Evolutionary conservation across 495 filamentous ascomycete genomes (phyloP).

Genomic region (Aspergillus nidulans): DNA sequence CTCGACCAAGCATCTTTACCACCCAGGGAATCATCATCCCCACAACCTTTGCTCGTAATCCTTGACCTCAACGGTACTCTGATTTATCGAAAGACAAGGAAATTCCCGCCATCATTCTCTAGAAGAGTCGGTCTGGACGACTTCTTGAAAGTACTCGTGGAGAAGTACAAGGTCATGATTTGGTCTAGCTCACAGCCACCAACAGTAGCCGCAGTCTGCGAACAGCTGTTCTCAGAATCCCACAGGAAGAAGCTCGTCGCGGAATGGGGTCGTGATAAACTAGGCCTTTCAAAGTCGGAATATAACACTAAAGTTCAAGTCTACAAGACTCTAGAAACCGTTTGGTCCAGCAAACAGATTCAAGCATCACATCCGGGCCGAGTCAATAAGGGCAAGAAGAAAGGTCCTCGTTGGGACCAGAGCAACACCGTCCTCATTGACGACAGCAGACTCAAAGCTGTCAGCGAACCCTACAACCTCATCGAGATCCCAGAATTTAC

Average conservation of each 20-base stretch:
- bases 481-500: slow-evolving; percentile 74
- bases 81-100: slow-evolving; percentile 57
- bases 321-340: slow-evolving; percentile 72
- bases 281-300: slow-evolving; percentile 59
- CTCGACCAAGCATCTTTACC: slow-evolving; percentile 33
- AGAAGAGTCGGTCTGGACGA: slow-evolving; percentile 54
- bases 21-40: slow-evolving; percentile 21
- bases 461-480: slow-evolving; percentile 77
- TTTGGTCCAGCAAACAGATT: slow-evolving; percentile 64
- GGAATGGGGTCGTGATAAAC: slow-evolving; percentile 74
- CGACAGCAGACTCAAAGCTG: slow-evolving; percentile 73
- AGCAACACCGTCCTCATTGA: slow-evolving; percentile 88
- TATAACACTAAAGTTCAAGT: slow-evolving; percentile 71
- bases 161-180: slow-evolving; percentile 71
- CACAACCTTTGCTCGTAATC: slow-evolving; percentile 64
- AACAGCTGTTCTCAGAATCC: slow-evolving; percentile 44
- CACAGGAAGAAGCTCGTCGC: slow-evolving; percentile 53
- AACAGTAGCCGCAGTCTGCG: slow-evolving; percentile 60
- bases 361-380: slow-evolving; percentile 39
- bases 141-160: slow-evolving; percentile 66
- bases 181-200: slow-evolving; percentile 79
- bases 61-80: slow-evolving; percentile 94
- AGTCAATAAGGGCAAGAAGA: not conserved
- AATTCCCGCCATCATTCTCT: slow-evolving; percentile 47
- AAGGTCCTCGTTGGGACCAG: slow-evolving; percentile 58